These are phyloP conservation scores for Dipteronia dyeriana DNA, from an alignment of 345 rosid genomes.

Conservation along the genomic window DNA sequence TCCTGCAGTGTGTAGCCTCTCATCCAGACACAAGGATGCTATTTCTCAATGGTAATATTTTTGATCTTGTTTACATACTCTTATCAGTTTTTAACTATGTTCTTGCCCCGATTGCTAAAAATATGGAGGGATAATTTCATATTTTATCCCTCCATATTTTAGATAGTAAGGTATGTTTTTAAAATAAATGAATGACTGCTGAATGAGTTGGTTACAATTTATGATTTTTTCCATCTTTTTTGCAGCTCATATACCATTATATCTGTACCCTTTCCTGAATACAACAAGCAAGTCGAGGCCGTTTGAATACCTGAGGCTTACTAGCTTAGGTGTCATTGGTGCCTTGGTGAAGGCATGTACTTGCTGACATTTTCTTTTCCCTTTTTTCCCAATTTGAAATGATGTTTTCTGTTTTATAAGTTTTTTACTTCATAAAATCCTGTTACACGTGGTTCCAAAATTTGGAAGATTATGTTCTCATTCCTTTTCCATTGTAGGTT, in stretches of 20 bases:
- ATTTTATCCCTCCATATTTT: too few species aligned
- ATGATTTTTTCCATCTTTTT: neutral
- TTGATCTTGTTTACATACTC: conserved; percentile 17
- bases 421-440: neutral
- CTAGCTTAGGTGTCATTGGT: conserved; percentile 99
- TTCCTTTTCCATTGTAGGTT: conserved; percentile 49
- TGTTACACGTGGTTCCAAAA: neutral
- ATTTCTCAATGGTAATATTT: conserved; percentile 78
- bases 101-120: conserved; percentile 5
- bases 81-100: neutral
- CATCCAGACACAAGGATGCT: conserved; percentile 95
- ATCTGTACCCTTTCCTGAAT: conserved; percentile 93
- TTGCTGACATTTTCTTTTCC: conserved; percentile 12
- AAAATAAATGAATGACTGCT: neutral
- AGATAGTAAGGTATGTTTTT: neutral
- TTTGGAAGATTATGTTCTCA: neutral
- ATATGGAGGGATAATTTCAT: neutral
- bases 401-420: conserved; percentile 1
- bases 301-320: conserved; percentile 91
- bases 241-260: conserved; percentile 96
- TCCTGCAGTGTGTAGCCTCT: conserved; percentile 97
- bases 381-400: neutral
- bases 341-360: conserved; percentile 89
- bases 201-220: neutral
- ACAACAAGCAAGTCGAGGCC: conserved; percentile 98